Conservation (phyloP, 164 flowering plant species). For the Annona squamosa region DNA sequence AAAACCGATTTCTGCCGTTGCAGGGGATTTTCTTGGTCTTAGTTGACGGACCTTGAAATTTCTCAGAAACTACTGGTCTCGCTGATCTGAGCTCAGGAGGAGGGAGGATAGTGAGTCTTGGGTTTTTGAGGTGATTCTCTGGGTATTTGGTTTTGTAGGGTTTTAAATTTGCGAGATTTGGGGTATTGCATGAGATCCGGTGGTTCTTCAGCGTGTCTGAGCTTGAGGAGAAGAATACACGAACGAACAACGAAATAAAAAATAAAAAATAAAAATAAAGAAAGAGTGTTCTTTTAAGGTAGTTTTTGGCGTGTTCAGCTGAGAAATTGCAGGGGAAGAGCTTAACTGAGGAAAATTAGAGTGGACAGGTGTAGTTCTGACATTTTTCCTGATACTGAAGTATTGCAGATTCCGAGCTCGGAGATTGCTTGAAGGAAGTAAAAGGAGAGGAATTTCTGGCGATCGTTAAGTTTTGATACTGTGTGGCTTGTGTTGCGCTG, state of each 20-base stretch:
- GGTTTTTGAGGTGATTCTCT: neutral
- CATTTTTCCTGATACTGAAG: neutral
- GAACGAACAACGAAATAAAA: too few relatives aligned
- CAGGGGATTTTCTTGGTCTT: slow-evolving; percentile 1
- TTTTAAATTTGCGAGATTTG: neutral
- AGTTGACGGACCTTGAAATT: neutral
- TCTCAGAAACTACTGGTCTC: neutral
- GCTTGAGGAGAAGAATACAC: neutral
- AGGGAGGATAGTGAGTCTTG: neutral
- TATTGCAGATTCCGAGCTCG: neutral
- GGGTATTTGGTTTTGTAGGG: neutral
- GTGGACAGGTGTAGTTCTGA: neutral
- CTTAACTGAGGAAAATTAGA: neutral
- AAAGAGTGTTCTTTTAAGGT: neutral
- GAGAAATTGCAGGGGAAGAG: neutral
- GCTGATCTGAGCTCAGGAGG: neutral
- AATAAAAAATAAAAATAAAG: neutral
- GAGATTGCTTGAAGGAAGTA: neutral
- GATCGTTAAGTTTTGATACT: neutral
- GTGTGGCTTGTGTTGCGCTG: neutral
- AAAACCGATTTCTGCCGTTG: neutral
- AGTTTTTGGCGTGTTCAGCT: neutral
- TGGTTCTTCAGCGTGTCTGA: neutral
- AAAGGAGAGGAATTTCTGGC: neutral
- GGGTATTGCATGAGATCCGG: neutral